Evolutionary conservation across 2,329 filamentous ascomycete species (phyloP), one percentile per base, ranked within the genome.

Genomic region (Calcarisporium arbuscula): DNA sequence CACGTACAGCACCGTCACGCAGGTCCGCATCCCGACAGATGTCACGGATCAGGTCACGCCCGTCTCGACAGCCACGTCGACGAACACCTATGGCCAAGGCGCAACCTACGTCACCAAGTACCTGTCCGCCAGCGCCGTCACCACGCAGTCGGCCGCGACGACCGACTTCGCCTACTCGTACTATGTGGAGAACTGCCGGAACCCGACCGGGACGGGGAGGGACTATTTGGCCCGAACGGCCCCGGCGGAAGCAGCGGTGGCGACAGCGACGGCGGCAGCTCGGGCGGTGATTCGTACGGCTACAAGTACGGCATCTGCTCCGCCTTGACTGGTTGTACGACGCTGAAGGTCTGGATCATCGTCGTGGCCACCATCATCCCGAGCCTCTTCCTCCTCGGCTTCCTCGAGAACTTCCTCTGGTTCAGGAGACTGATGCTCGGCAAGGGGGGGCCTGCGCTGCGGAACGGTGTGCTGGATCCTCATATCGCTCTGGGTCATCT

Each of bases 381-480:
- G 0, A 15, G 39, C n/a, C 18, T 57, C 15, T 54, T 56, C 34
- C 20, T 55, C 7, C 38, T 52, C 3, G 51, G 52, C 19, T 54
- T 51, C 39, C 6, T 52, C 18, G 53, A 55, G 33, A 52, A 45
- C 22, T 55, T 41, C 37, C 42, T 50, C 28, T 57, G 54, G 54
- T 55, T 52, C 42, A 42, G 46, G 14, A 39, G 48, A 16, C 32
- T 55, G 28, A 57, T 57, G 52, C 36, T 42, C 6, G 53, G 54
- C 19, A 46, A 48, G n/a, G 39, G 32, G 31, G 28, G 41, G 52
- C 8, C 40, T 56, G 11, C 45, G 53, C 11, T 42, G 55, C 14
- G 53, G 53, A 16, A 56, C 53, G 15, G 26, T 52, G 20, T 46
- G 39, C 43, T 57, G 54, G 52, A 49, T 49, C 19, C 20, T 46